Evolutionary conservation across 306 rosid genomes (phyloP), one percentile per base, ranked within the genome.

Genomic region (Hippophae gyantsensis): DNA sequence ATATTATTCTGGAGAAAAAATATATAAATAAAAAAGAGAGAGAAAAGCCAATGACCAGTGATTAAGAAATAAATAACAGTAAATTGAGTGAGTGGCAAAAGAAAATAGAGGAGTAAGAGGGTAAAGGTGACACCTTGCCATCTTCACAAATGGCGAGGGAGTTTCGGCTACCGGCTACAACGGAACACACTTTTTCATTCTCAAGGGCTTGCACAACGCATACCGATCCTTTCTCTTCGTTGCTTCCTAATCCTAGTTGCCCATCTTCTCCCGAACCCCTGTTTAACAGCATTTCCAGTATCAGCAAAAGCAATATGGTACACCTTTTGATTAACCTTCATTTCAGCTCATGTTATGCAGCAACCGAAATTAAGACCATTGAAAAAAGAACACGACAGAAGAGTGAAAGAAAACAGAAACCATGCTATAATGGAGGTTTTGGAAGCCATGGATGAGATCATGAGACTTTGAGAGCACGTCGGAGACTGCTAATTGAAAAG

Each of bases 231-330:
- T 59, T 86, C 38, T 93, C 99, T 43, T 89, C 97, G 69, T 86
- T 72, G 64, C 57, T 77, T 1, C 97, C 99, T 18, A 89, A 64
- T 65, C 99, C 99, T 40, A 93, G 58, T 68, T 89, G 99, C 0
- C 99, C 97, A 48, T 93, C 99, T 83, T 93, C 97, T 6, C 99
- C 99, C 0, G 99, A 86, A 25, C 99, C 99, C 97, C 99, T 89
- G 84, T 14, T 11, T 55, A 53, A 52, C 7, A 26, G 3, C 43
- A 8, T 9, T 52, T 52, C 45, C 9, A 14, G 26, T 10, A 13
- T 18, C 18, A 43, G 11, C 10, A 48, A 44, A 44, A 18, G n/a
- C 5, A 9, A 13, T 38, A 57, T n/a, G 8, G 38, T 13, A 8
- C 9, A 23, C 23, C 53, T 26, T 14, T 43, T 27, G n/a, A 9